Evolutionary conservation across 352 stramenopile genomes (phyloP).

Genomic region (Pythium guiyangense): DNA sequence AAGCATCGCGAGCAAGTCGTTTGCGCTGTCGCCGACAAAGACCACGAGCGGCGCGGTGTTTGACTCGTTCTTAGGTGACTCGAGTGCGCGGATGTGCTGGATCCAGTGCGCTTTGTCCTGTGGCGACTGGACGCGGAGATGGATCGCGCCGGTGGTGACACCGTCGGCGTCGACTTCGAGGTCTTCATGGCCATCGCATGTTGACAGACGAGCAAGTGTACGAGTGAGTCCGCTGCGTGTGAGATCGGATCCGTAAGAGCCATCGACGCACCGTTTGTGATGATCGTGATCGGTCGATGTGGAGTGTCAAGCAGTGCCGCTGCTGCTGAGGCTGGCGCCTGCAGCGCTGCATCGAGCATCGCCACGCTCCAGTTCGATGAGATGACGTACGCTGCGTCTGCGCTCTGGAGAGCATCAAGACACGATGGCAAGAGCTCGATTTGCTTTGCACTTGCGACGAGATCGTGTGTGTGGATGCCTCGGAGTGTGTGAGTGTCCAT

Average conservation of each 20-base stretch:
- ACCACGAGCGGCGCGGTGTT: slow-evolving; percentile 13
- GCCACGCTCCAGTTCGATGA: slow-evolving; percentile 62
- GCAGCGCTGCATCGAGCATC: slow-evolving; percentile 36
- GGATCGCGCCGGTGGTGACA: slow-evolving; percentile 48
- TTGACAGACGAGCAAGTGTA: no score
- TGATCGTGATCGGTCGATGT: slow-evolving; percentile 17
- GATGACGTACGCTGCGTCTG: slow-evolving; percentile 30
- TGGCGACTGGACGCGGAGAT: slow-evolving; percentile 46
- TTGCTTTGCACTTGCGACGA: slow-evolving; percentile 4
- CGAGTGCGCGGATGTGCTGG: slow-evolving; percentile 6
- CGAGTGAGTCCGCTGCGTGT: background rate
- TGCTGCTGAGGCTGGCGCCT: background rate
- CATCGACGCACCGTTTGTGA: slow-evolving; percentile 47
- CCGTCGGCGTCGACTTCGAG: slow-evolving; percentile 31
- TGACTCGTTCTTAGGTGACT: background rate
- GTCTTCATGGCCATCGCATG: slow-evolving; percentile 19
- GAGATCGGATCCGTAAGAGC: background rate
- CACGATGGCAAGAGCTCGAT: slow-evolving; percentile 30
- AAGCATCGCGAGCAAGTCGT: slow-evolving; percentile 58
- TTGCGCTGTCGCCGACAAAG: slow-evolving; percentile 70
- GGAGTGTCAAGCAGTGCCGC: no score
- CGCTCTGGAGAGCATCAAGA: slow-evolving; percentile 21
- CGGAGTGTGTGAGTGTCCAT: slow-evolving; percentile 20
- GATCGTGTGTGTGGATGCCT: slow-evolving; percentile 23
- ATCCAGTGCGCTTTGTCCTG: slow-evolving; percentile 46